Evolutionary conservation across 768 basidiomycete genomes (phyloP).

Genomic region (Hysterangium stoloniferum): DNA sequence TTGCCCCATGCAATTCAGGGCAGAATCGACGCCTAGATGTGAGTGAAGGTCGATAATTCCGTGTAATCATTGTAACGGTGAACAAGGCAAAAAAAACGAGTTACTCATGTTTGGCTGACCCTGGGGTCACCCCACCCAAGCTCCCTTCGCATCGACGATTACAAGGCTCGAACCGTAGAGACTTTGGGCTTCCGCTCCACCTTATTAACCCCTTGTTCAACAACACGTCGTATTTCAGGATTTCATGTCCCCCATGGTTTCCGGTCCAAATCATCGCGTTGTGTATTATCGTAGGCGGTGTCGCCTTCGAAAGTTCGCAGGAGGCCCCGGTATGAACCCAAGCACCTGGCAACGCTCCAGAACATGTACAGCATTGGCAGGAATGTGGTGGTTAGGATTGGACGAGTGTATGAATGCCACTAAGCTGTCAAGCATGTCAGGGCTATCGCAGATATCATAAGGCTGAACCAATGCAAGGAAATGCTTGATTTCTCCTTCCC

Average conservation of each 20-base stretch:
- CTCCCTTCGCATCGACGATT: constrained; percentile 49
- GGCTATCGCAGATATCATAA: too few species aligned
- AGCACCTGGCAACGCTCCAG: constrained; percentile 14
- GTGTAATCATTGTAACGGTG: constrained; percentile 12
- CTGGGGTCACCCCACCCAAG: constrained; percentile 70
- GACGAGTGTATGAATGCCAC: too few species aligned
- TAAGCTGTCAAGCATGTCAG: too few species aligned
- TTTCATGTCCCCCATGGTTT: constrained; percentile 44
- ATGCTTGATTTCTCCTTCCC: too few species aligned
- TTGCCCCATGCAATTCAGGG: constrained; percentile 43
- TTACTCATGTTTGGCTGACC: constrained; percentile 16
- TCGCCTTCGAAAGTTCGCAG: constrained; percentile 15
- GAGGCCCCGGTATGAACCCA: constrained; percentile 14
- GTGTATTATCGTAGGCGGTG: constrained; percentile 39
- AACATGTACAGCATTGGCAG: constrained; percentile 4
- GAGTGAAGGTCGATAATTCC: constrained; percentile 54
- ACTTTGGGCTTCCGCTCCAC: constrained; percentile 36
- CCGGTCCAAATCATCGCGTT: constrained; percentile 83
- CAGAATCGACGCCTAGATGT: constrained; percentile 49
- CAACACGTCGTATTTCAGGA: constrained; percentile 52
- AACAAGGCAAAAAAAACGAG: constrained; percentile 16
- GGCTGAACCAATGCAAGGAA: too few species aligned
- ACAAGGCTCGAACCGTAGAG: constrained; percentile 23
- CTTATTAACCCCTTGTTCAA: constrained; percentile 59
- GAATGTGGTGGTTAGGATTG: too few species aligned